These are phyloP conservation scores for Asclepias syriaca DNA, from an alignment of 257 asterid species.

Conservation along the genomic window DNA sequence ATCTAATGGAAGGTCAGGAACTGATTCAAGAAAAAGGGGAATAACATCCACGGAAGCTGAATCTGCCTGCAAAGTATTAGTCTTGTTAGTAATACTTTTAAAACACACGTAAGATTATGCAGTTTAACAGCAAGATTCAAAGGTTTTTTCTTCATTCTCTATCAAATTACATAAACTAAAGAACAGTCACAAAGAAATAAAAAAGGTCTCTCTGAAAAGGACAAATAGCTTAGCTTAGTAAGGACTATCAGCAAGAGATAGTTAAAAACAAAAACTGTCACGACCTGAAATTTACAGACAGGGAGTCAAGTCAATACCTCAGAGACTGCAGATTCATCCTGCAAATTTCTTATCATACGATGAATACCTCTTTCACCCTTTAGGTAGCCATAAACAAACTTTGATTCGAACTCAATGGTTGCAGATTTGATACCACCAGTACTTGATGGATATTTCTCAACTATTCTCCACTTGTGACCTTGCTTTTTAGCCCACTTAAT, in stretches of 20 bases:
- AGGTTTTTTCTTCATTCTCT: background rate
- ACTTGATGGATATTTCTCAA: slow-evolving; percentile 44
- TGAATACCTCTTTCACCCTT: slow-evolving; percentile 78
- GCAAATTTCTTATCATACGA: slow-evolving; percentile 34
- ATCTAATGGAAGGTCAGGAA: slow-evolving; percentile 42
- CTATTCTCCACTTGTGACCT: slow-evolving; percentile 57
- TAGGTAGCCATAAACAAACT: slow-evolving; percentile 60
- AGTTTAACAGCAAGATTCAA: background rate
- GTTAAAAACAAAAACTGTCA: background rate
- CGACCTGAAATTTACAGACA: background rate
- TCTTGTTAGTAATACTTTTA: background rate
- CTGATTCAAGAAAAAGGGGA: slow-evolving; percentile 74
- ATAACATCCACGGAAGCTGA: slow-evolving; percentile 63
- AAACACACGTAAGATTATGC: background rate
- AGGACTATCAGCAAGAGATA: background rate
- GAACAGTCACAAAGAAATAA: background rate
- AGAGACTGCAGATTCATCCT: slow-evolving; percentile 22
- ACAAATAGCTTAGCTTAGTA: background rate
- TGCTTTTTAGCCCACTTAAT: slow-evolving; percentile 79
- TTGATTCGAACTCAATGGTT: slow-evolving; percentile 67
- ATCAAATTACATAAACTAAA: background rate
- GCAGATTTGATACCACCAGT: slow-evolving; percentile 43
- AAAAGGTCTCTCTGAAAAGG: background rate
- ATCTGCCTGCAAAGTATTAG: slow-evolving; percentile 34
- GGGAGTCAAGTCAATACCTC: slow-evolving; percentile 40